These are phyloP conservation scores for Aspergillus pseudotamarii DNA, from an alignment of 2,329 filamentous ascomycete genomes.

Conservation along the genomic window DNA sequence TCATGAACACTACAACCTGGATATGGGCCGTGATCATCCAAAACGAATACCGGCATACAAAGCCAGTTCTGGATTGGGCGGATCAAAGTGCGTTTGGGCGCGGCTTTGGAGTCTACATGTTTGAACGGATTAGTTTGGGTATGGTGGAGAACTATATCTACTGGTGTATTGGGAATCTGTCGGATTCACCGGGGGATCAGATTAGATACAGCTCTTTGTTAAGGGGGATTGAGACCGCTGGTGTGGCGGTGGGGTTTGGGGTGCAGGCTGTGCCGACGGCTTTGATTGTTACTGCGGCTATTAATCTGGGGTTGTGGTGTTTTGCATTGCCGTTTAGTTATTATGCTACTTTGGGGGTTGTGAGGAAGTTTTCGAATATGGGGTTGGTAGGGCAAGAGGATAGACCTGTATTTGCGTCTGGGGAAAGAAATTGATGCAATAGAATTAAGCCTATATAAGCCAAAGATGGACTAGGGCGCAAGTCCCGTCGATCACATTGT, in stretches of 20 bases:
- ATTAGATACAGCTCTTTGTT: conserved; percentile 51
- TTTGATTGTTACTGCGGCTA: conserved; percentile 48
- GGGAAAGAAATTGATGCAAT: not conserved
- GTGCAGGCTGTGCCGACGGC: conserved; percentile 49
- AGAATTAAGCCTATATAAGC: not conserved
- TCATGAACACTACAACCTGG: conserved; percentile 50
- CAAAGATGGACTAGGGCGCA: not conserved
- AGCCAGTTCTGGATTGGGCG: conserved; percentile 49
- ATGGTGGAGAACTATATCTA: conserved; percentile 52
- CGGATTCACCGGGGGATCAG: conserved; percentile 48
- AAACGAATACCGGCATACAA: conserved; percentile 48
- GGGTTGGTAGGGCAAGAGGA: not conserved
- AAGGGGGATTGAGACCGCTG: conserved; percentile 47
- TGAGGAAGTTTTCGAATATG: conserved; percentile 40
- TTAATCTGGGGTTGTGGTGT: conserved; percentile 49
- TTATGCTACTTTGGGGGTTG: conserved; percentile 47
- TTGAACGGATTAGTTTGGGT: conserved; percentile 43
- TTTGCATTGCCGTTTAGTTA: conserved; percentile 49
- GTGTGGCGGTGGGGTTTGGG: conserved; percentile 47
- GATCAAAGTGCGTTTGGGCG: conserved; percentile 44
- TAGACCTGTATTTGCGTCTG: too few relatives aligned
- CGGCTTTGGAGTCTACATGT: conserved; percentile 48
- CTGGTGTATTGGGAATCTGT: conserved; percentile 52
- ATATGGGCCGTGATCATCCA: conserved; percentile 53
- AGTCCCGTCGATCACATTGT: not conserved